phyloP scores from a whole-genome alignment of 768 basidiomycete species.

The Clathrus columnatus region DNA sequence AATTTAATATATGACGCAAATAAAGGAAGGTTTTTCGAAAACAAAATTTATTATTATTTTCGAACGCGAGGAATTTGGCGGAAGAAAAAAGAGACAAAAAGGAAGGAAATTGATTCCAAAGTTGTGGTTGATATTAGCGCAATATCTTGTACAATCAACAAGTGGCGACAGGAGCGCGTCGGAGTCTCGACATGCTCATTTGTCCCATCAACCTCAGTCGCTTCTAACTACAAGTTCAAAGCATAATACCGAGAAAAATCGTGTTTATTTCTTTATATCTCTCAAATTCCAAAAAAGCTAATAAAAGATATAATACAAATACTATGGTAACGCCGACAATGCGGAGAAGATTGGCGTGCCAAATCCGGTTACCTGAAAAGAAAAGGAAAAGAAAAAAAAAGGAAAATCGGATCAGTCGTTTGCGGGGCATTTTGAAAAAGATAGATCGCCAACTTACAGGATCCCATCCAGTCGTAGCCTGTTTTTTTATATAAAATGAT shows the following conservation, averaged over 20 bases:
- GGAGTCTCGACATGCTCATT: not conserved
- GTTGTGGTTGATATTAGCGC: not conserved
- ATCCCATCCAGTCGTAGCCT: constrained; percentile 11
- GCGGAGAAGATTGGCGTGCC: not conserved
- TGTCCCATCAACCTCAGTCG: not conserved
- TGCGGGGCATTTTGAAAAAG: constrained; percentile 31
- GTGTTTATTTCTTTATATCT: not conserved
- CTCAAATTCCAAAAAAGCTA: not conserved
- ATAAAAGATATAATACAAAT: not conserved
- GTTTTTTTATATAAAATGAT: too few relatives aligned
- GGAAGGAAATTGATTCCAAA: too few relatives aligned
- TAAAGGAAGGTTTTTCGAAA: too few relatives aligned
- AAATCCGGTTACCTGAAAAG: constrained; percentile 1
- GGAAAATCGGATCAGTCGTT: constrained; percentile 44
- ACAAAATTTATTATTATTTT: too few relatives aligned
- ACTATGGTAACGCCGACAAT: not conserved
- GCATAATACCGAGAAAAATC: not conserved
- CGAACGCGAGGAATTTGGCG: too few relatives aligned
- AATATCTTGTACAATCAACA: not conserved
- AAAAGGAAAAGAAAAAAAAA: constrained; percentile 16
- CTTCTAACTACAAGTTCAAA: too few relatives aligned
- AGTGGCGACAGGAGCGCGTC: not conserved
- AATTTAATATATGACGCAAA: too few relatives aligned
- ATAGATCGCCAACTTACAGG: constrained; percentile 16
- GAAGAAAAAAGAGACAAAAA: too few relatives aligned